Base-by-base conservation (phyloP, 2,329 filamentous ascomycete genomes). In the Venturia pyrina region DNA sequence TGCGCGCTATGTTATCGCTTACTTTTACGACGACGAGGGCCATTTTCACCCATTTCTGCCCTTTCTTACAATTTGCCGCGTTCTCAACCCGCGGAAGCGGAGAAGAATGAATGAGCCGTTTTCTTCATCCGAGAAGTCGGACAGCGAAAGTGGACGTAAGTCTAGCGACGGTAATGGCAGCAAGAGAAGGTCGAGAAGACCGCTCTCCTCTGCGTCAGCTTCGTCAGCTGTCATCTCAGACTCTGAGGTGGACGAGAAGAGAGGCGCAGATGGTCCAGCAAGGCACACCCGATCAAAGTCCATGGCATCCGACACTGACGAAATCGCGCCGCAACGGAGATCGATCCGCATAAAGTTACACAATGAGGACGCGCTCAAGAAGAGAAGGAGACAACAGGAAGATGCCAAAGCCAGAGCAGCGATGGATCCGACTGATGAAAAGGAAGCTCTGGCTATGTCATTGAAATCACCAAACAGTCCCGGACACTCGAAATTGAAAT, bases 391-490 rank as follows among this genome's bases (percentile, higher is more conserved):
- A 84, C 83, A 83, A 71, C 88, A 86, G 75, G 80, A 81, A 28
- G 73, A 82, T 82, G 68, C 34, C 32, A 60, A 32, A 53, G 34
- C 41, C 13, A 28, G 37, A 21, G 34, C 53, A 46, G 67, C 62
- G 32, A 75, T 78, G 21, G 64, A 66, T 19, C 70, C 68, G 43
- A 68, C 69, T 48, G 77, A 79, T 50, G 71, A 78, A 21, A 77
- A 79, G 66, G 75, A 67, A 11, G 50, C 41, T 32, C 41, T 75
- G 62, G 81, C 85, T 56, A 89, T 91, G 62, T 90, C 91, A 67
- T 82, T 99, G 68, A 99, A 99, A 76, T 98, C 95, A 17, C 95
- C 95, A 3, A 96, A 91, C 3, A 96, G 93, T 37, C 89, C 92
- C 64, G 84, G 87, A 34, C 85, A 87, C 17, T 80, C 82, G 62